phyloP scores from a whole-genome alignment of 2,329 filamentous ascomycete genomes.

The Penicillium janthinellum region DNA sequence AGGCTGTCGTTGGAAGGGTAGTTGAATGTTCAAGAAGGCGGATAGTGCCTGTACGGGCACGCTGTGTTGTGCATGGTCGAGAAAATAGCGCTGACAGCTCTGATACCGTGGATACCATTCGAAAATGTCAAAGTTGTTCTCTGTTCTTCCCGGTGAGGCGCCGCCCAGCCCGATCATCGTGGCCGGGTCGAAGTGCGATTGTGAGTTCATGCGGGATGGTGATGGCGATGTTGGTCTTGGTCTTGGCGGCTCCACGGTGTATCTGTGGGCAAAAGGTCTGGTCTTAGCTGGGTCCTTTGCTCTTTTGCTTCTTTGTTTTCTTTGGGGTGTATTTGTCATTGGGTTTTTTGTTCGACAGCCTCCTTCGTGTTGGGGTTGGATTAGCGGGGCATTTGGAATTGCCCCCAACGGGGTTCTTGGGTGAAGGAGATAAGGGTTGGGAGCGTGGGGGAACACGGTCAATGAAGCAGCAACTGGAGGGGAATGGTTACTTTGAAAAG shows the following conservation, averaged over 20 bases:
- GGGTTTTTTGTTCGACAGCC: not conserved
- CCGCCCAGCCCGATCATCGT: conserved; percentile 42
- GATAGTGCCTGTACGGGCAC: conserved; percentile 82
- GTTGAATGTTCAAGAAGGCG: conserved; percentile 85
- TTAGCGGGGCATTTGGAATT: conserved; percentile 14
- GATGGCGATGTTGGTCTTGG: conserved; percentile 11
- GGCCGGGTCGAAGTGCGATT: conserved; percentile 39
- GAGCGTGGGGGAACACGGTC: not conserved
- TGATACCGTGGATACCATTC: conserved; percentile 92
- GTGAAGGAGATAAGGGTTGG: conserved; percentile 2
- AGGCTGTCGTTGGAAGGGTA: conserved; percentile 75
- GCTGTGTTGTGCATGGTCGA: conserved; percentile 86
- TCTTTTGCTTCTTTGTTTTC: not conserved
- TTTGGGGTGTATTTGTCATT: not conserved
- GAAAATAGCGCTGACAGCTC: conserved; percentile 85
- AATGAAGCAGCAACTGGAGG: conserved; percentile 1
- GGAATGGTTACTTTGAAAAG: conserved; percentile 36
- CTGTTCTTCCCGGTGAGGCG: conserved; percentile 40
- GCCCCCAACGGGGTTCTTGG: not conserved
- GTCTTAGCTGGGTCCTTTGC: too few species aligned
- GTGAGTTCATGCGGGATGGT: conserved; percentile 32
- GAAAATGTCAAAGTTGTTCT: conserved; percentile 66
- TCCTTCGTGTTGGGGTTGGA: conserved; percentile 12
- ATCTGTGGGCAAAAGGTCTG: not conserved
- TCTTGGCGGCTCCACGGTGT: conserved; percentile 13